Base-by-base conservation (phyloP, 192 early-diverging fungal genomes). In the Chytriomyces confervae region DNA sequence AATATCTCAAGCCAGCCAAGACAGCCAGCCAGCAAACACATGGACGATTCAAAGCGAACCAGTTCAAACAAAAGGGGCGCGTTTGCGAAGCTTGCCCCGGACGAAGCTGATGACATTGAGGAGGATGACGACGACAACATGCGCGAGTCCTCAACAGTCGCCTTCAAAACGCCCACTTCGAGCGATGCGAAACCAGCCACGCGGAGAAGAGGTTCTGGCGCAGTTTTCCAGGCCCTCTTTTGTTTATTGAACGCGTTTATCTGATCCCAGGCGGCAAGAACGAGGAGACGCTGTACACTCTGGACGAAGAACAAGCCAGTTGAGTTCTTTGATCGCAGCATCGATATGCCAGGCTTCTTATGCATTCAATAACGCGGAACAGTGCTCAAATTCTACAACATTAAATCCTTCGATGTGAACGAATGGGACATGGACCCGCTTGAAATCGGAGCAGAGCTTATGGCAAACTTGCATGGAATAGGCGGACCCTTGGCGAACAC, bases 381-480 rank as follows among this genome's bases (percentile, higher is more conserved):
- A 85, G 86, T 88, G 6, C 70, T 84, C 63, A 61, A 74, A 9
- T 84, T 82, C 65, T 88, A 88, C 60, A 83, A 81, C 44, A 61
- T 88, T 0, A 71, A 82, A 50, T 71, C 76, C 7, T 69, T 84
- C 9, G 84, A 80, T 69, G 79, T 83, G 6, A 67, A 70, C 64
- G 72, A 76, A 45, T 88, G 86, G 86, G 76, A 49, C 47, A 29
- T 36, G 20, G 51, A 60, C 24, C 6, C 64, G 24, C 16, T 61
- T 57, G 57, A 65, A 50, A 66, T 66, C 50, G 70, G 75, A 5
- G 29, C 47, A 5, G 80, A 76, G 20, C 20, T 65, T 44, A 20
- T 48, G 60, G 53, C 61, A 9, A 24, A 10, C 11, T 27, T 45
- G 36, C 8, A 44, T 29, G 8, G 23, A 20, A 8, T 57, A 20